Conservation (phyloP, 1,284 basidiomycete genomes). For the Phaffia rhodozyma region DNA sequence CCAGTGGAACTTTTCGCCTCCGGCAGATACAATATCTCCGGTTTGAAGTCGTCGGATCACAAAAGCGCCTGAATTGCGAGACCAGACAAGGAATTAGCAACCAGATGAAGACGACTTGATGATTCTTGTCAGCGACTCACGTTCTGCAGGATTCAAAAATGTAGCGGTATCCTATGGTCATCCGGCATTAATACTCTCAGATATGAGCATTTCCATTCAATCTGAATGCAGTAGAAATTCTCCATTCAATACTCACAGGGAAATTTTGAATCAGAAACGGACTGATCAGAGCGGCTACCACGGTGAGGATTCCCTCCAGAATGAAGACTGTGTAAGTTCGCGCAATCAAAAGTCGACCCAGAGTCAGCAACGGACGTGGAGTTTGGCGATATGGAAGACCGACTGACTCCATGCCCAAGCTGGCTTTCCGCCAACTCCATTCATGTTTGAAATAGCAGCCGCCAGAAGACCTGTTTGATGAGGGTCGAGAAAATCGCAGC, state of each 20-base stretch:
- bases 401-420: constrained; percentile 27
- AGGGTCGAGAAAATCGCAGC: too few relatives aligned
- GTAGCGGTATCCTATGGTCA: neutral
- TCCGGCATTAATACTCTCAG: neutral
- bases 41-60: constrained; percentile 4
- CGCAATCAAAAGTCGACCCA: too few relatives aligned
- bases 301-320: constrained; percentile 7
- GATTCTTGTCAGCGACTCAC: neutral
- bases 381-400: too few relatives aligned
- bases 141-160: neutral
- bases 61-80: neutral
- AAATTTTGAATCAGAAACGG: constrained; percentile 11
- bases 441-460: constrained; percentile 34
- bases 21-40: neutral
- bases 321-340: neutral
- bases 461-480: constrained; percentile 29
- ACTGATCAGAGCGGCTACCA: neutral
- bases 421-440: constrained; percentile 29
- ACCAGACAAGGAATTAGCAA: neutral
- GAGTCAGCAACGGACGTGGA: too few relatives aligned
- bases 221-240: neutral
- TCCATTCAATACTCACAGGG: neutral
- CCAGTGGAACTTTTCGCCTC: constrained; percentile 11
- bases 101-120: too few relatives aligned
- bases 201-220: neutral